Percentiles rank a stretch among this genome's conserved stretches.
These are phyloP conservation scores for Naganishia kalamii DNA, from an alignment of 768 basidiomycete genomes.

Conservation along the genomic window DNA sequence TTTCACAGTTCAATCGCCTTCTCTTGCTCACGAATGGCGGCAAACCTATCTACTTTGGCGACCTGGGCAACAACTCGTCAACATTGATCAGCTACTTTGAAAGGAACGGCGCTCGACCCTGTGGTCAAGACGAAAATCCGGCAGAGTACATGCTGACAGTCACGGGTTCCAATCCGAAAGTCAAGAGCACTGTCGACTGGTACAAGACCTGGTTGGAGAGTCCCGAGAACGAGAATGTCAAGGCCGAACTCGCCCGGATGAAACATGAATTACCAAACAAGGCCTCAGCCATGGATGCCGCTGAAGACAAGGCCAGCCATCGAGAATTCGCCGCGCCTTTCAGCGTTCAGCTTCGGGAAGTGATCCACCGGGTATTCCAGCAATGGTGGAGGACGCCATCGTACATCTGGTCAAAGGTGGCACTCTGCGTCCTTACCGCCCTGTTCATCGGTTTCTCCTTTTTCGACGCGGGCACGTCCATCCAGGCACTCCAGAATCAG, in stretches of 20 bases:
- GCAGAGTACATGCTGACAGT: conserved; percentile 21
- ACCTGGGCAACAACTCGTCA: conserved; percentile 12
- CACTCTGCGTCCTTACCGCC: conserved; percentile 9
- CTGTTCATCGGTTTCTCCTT: conserved; percentile 23
- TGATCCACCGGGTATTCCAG: conserved; percentile 3
- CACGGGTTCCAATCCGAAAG: conserved; percentile 4
- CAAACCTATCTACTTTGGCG: conserved; percentile 45
- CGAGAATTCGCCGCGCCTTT: conserved; percentile 20
- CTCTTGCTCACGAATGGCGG: conserved; percentile 70
- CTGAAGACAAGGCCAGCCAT: conserved; percentile 27
- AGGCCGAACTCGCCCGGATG: conserved; percentile 52
- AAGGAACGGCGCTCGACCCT: neutral
- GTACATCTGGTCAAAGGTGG: conserved; percentile 16
- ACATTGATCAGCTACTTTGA: conserved; percentile 20
- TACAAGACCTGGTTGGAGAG: conserved; percentile 71
- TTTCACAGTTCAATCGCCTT: conserved; percentile 69
- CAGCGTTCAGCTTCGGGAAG: conserved; percentile 5
- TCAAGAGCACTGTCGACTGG: conserved; percentile 65
- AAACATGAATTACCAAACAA: no score
- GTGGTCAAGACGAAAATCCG: conserved; percentile 14
- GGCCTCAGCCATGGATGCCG: no score
- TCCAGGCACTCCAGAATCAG: conserved; percentile 25
- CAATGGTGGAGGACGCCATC: conserved; percentile 2
- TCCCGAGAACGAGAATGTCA: conserved; percentile 50
- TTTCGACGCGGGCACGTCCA: neutral